Evolutionary conservation across 192 early-diverging fungal genomes (phyloP), one percentile per base, ranked within the genome.

Genomic region (Dimargaris xerosporica): DNA sequence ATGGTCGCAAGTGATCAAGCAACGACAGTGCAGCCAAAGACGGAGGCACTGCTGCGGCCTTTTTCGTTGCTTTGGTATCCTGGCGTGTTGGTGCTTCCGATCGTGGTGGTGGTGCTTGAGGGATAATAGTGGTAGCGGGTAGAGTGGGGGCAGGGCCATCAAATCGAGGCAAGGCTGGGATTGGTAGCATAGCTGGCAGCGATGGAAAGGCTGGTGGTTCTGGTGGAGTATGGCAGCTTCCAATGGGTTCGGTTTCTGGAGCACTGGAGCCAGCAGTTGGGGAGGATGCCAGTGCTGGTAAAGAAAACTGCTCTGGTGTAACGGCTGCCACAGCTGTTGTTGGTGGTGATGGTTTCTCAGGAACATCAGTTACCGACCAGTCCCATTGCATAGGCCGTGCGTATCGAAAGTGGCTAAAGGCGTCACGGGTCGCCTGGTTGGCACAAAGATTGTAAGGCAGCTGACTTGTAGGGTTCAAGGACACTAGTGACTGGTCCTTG

Each of bases 301-400:
- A 15, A 41, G 43, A 42, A 61, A 65, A 47, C 67, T 68, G 26
- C 67, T 67, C n/a, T 50, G 48, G 15, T 45, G 64, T 55, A 3
- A 47, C 61, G 28, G 71, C 67, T 28, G 47, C 58, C n/a, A 69
- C 72, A 54, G 48, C 44, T 26, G 62, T 46, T 44, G 63, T 51
- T 16, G 64, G 65, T 2, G 61, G 59, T 16, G 71, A 63, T 19
- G 71, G 43, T 26, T 65, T 61, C 29, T 64, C 67, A 0, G 72
- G 72, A 0, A 77, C 66, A 0, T 70, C 56, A 0, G 75, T 64
- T 9, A 58, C 65, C 30, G 45, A 28, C 75, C 75, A 77, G 15
- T 71, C 72, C 66, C 69, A 19, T 69, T 65, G 0, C 21, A 19
- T 42, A 69, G 70, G 46, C 55, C 68, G 26, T 67, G 64, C 50